Base-by-base conservation (phyloP, 306 rosid species). In the Ochetophila trinervis region DNA sequence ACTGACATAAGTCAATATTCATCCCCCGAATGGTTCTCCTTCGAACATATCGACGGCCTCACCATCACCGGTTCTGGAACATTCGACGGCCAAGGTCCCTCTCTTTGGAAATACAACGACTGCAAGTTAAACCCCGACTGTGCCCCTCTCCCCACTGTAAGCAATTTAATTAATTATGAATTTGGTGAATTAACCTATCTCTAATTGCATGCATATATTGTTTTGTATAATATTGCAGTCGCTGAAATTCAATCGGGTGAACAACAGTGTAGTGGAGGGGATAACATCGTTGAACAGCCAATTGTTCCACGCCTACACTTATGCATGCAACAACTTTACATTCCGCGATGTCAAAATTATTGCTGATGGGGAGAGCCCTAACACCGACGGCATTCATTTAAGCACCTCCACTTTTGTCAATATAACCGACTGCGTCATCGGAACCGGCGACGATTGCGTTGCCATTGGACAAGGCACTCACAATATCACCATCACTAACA, bases 401-500 rank as follows among this genome's bases (percentile, higher is more conserved):
- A 85, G 96, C 63, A 0, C 20, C 5, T 70, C 85, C 15, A 14
- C 11, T 13, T 5, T 6, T 0, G 78, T 86, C 16, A 74, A n/a
- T 4, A 47, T 91, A 16, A 3, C 72, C 1, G 18, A 62, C 60
- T 79, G 78, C 65, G 4, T 49, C 20, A 84, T 91, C 9, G 81
- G 53, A 67, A 91, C 97, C 0, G 94, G 97, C 0, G 97, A 84
- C 12, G 93, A 86, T n/a, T 88, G 97, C 66, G 52, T 91, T 67
- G 85, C 91, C 35, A 32, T 91, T 4, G 96, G 87, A 18, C 79
- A 74, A 3, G 86, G 79, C 14, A 2, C 44, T 35, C 42, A 62
- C 4, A 61, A 76, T 19, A 20, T 88, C 40, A 0, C 13, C 15
- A 54, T 88, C 64, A 40, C n/a, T 2, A 60, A 63, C 47, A 20